phyloP scores from a whole-genome alignment of 2,329 filamentous ascomycete genomes.

The Aspergillus flavus region DNA sequence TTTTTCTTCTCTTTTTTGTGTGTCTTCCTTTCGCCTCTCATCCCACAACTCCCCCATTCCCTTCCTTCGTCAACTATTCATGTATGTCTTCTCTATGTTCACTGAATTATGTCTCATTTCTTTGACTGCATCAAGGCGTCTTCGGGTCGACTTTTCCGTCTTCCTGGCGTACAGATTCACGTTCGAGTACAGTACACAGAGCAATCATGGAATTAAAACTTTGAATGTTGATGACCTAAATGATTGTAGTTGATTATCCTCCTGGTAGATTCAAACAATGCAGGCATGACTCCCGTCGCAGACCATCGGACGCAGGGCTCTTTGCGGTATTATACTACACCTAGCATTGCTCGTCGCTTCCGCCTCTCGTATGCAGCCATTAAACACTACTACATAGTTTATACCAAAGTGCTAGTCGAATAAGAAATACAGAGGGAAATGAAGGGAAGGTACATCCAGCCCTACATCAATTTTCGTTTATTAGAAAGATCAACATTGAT shows the following conservation, averaged over 20 bases:
- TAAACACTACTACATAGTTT: neutral
- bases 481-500: too few species aligned
- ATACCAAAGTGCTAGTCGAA: too few species aligned
- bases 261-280: neutral
- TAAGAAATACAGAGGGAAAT: too few species aligned
- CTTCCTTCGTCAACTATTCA: slow-evolving; percentile 8
- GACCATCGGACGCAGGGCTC: neutral
- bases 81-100: slow-evolving; percentile 6
- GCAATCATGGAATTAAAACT: slow-evolving; percentile 7
- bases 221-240: neutral
- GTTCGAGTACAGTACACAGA: slow-evolving; percentile 16
- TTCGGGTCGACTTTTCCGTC: slow-evolving; percentile 18
- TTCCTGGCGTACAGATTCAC: slow-evolving; percentile 17
- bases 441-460: too few species aligned
- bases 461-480: too few species aligned
- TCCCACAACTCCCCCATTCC: neutral
- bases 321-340: neutral
- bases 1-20: neutral
- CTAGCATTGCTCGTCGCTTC: neutral
- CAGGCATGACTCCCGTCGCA: neutral
- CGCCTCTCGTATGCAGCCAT: neutral
- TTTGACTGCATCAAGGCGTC: slow-evolving; percentile 24
- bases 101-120: slow-evolving; percentile 11
- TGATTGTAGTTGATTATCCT: neutral
- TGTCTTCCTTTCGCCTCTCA: neutral